Base-by-base conservation (phyloP, 2,329 filamentous ascomycete genomes). In the Verticillium zaregamsianum region DNA sequence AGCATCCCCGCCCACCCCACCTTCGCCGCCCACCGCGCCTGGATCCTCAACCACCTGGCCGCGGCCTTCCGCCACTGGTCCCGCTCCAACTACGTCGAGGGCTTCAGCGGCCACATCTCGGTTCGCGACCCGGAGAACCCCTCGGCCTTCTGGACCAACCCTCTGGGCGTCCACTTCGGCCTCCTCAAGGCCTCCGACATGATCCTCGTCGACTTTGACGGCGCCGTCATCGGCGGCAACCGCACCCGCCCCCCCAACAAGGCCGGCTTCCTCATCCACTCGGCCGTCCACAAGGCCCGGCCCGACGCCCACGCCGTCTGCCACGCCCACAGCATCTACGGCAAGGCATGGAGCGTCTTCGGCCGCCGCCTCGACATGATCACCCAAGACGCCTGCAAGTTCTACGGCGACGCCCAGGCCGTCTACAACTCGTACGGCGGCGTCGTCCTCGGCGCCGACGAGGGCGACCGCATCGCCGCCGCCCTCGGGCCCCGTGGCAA, bases 211-310 rank as follows among this genome's bases (percentile, higher is more conserved):
- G 83, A 90, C 66, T 73, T 79, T 54, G 69, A 74, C 35, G 89
- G 88, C 15, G 81, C 83, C n/a, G 81, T 88, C 8, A 80, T 90
- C 6, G 86, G 86, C 14, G 88, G 87, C 0, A 88, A 89, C 68
- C 80, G 76, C 58, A 76, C 74, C 1, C 76, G 82, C 25, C 86
- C 87, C 0, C 84, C 86, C 55, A 91, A 91, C 72, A 82, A 85
- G 2, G 88, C 89, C 0, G 89, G 88, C 0, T 91, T 90, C 68
- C 72, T 89, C 60, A 91, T 92, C 65, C 89, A 91, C 73, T 80
- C 80, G 20, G 88, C 87, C 3, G 78, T 91, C 17, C 84, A 90
- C 74, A 86, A 85, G 72, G 86, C 86, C 1, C 77, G 88, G 12
- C 84, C 84, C 2, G 83, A 90, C 68, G 84, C 88, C 17, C 80